Evolutionary conservation across 371 early-diverging fungal genomes (phyloP), one percentile per base, ranked within the genome.

Genomic region (Actinomucor elegans): DNA sequence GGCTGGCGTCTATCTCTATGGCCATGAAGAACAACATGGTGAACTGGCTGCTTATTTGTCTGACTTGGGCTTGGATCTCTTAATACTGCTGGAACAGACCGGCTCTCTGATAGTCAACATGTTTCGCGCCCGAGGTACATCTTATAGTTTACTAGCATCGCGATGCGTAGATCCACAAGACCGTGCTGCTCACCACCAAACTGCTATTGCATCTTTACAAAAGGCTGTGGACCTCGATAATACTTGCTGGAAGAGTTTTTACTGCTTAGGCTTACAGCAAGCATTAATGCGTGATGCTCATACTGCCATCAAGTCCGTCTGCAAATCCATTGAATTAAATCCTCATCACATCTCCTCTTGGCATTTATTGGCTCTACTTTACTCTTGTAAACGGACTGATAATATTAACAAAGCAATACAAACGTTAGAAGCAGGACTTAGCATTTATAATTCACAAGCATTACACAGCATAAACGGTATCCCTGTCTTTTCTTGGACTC

Each of bases 281-380:
- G 92, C 93, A 2, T 81, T 90, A 44, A 80, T 83, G 55, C 87
- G 91, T 14, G 89, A 93, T 61, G 75, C 89, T 21, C 46, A 68
- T 1, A 71, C 73, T 7, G 94, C 94, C 1, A 78, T 87, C 6
- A 23, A 45, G 3, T 60, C 75, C 1, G 69, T 89, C 7, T 81
- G 83, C 43, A 69, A 80, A 23, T 81, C 92, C 0, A 55, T 94
- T 24, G 66, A 69, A 43, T 52, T 86, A 17, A 79, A 91, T 18
- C 61, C 88, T 0, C 49, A 69, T 3, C 76, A 85, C 44, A 70
- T 87, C 17, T 76, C 86, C 7, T 87, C 92, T 1, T 96, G 94
- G 93, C 90, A 96, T 65, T 75, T 96, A 20, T 64, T 96, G 23
- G 87, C 86, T 0, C 77, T 94, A 34, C 61, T 94, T 28, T 71